These are phyloP conservation scores for Hymenoscyphus repandus DNA, from an alignment of 2,329 filamentous ascomycete species.

Conservation along the genomic window DNA sequence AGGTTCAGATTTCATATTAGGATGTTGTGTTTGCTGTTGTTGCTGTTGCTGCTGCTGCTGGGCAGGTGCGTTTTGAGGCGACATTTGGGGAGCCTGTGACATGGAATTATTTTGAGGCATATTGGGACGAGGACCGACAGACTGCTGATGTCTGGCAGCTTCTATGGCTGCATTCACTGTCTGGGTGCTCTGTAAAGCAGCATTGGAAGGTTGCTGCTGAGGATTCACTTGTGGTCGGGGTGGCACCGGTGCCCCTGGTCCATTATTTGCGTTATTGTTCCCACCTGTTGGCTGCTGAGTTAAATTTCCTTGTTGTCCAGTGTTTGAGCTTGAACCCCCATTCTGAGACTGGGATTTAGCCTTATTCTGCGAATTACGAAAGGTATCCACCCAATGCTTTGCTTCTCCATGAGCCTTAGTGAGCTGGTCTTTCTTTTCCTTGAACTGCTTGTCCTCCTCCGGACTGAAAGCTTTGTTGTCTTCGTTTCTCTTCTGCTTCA, in stretches of 20 bases:
- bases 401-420: conserved; percentile 43
- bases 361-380: conserved; percentile 36
- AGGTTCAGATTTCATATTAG: conserved; percentile 27
- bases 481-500: conserved; percentile 38
- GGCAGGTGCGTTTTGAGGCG: conserved; percentile 18
- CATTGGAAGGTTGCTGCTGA: conserved; percentile 26
- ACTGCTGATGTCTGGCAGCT: conserved; percentile 31
- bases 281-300: conserved; percentile 20
- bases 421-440: conserved; percentile 39
- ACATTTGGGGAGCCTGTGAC: conserved; percentile 16
- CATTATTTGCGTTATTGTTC: conserved; percentile 7
- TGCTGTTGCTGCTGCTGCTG: conserved; percentile 17
- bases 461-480: conserved; percentile 40
- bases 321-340: conserved; percentile 25
- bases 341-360: conserved; percentile 20
- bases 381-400: conserved; percentile 42
- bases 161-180: conserved; percentile 32
- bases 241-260: conserved; percentile 17
- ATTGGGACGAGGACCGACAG: conserved; percentile 24
- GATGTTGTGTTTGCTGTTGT: conserved; percentile 16
- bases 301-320: conserved; percentile 21
- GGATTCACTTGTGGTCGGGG: conserved; percentile 27
- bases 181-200: conserved; percentile 28
- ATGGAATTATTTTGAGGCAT: conserved; percentile 21
- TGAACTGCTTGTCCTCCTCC: conserved; percentile 43